phyloP scores from a whole-genome alignment of 2,329 filamentous ascomycete genomes.

The Harringtonia aguacate region DNA sequence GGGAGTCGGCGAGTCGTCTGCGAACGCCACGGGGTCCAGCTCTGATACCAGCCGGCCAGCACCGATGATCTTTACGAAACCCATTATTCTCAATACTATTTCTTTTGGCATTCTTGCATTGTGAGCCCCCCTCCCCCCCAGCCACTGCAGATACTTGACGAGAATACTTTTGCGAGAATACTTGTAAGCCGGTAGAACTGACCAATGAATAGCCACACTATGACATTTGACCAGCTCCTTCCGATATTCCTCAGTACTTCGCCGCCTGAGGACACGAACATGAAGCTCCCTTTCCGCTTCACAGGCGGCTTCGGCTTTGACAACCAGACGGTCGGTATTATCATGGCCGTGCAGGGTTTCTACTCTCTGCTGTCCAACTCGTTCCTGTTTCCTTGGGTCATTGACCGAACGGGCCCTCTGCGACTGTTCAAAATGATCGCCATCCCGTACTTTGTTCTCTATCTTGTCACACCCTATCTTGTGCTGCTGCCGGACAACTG shows the following conservation, averaged over 20 bases:
- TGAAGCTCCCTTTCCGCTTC: slow-evolving; percentile 74
- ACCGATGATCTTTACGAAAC: slow-evolving; percentile 63
- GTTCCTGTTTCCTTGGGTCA: slow-evolving; percentile 71
- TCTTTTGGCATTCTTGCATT: slow-evolving; percentile 90
- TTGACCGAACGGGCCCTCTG: slow-evolving; percentile 64
- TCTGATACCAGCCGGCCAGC: slow-evolving; percentile 6
- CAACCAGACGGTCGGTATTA: slow-evolving; percentile 74
- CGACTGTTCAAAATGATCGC: slow-evolving; percentile 74
- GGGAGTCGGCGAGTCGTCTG: slow-evolving; percentile 18
- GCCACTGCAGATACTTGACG: too few species aligned
- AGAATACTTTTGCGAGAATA: too few species aligned
- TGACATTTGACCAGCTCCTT: slow-evolving; percentile 89
- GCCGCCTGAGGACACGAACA: slow-evolving; percentile 34
- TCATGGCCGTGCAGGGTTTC: slow-evolving; percentile 78
- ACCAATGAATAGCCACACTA: slow-evolving; percentile 83
- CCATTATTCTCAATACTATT: slow-evolving; percentile 77
- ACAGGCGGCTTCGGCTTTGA: slow-evolving; percentile 75
- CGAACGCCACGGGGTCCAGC: slow-evolving; percentile 8
- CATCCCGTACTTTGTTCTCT: slow-evolving; percentile 75
- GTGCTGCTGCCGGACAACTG: slow-evolving; percentile 66
- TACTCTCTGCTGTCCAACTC: slow-evolving; percentile 85
- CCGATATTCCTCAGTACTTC: slow-evolving; percentile 79
- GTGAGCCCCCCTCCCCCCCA: too few species aligned
- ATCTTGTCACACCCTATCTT: slow-evolving; percentile 80
- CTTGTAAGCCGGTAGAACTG: too few species aligned